phyloP scores from a whole-genome alignment of 1,139 yeast species.

The Nakaseomyces delphensis region DNA sequence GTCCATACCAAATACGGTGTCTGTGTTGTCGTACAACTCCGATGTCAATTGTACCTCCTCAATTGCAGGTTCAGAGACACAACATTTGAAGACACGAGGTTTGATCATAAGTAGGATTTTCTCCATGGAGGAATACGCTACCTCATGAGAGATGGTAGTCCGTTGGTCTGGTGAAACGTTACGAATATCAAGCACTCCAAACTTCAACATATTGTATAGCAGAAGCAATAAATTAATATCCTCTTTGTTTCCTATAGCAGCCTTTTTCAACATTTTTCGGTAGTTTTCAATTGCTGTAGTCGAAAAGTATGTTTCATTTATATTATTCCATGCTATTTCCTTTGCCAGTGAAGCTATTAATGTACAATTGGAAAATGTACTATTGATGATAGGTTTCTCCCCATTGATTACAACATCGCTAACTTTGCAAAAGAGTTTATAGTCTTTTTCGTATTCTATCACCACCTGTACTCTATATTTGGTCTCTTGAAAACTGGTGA shows the following conservation, averaged over 20 bases:
- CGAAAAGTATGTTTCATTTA: not conserved
- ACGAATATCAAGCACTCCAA: conserved; percentile 5
- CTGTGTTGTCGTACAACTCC: not conserved
- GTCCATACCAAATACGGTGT: conserved; percentile 12
- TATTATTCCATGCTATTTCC: conserved; percentile 1
- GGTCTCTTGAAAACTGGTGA: not conserved
- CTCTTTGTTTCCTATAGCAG: not conserved
- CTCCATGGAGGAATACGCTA: conserved; percentile 9
- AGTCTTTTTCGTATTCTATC: not conserved
- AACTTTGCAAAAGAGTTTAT: not conserved
- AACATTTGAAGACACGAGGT: not conserved
- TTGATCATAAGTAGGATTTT: conserved; percentile 3
- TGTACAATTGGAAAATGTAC: not conserved
- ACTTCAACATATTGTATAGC: not conserved
- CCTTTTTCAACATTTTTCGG: not conserved
- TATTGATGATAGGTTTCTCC: not conserved
- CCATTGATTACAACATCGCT: not conserved
- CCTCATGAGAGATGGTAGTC: conserved; percentile 10
- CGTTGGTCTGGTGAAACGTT: conserved; percentile 19
- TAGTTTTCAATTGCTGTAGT: not conserved
- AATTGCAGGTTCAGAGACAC: not conserved
- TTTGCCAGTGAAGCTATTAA: not conserved
- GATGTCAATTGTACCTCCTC: not conserved
- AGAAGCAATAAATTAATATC: not conserved
- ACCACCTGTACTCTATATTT: not conserved